A percentile compares a stretch with the other conserved stretches of the same genome.
Evolutionary conservation across 805 yeast genomes (phyloP).

Genomic region (Cyberlindnera japonica): DNA sequence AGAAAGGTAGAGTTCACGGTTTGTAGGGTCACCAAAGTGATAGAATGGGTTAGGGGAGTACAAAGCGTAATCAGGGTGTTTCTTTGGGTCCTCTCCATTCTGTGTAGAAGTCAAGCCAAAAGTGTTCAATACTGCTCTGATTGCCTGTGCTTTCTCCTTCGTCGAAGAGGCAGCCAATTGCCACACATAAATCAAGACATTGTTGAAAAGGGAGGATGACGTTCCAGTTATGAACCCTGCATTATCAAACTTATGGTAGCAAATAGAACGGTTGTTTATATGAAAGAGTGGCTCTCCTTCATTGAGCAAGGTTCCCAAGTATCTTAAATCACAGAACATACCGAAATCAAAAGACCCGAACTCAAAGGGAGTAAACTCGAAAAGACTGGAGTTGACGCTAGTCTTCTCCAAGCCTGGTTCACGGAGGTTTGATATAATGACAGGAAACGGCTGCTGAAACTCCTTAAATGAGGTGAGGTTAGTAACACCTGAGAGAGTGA

Average conservation of each 20-base stretch:
- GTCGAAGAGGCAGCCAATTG: slow-evolving; percentile 31
- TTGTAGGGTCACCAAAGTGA: slow-evolving; percentile 22
- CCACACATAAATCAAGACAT: slow-evolving; percentile 43
- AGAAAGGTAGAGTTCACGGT: slow-evolving; percentile 25
- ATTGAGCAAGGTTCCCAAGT: slow-evolving; percentile 46
- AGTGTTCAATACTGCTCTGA: slow-evolving; percentile 36
- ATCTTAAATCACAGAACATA: slow-evolving; percentile 47
- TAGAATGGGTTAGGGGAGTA: slow-evolving; percentile 62
- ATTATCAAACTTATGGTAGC: slow-evolving; percentile 54
- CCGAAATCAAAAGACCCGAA: slow-evolving; percentile 66
- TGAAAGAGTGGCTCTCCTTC: slow-evolving; percentile 39
- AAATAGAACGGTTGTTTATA: slow-evolving; percentile 31
- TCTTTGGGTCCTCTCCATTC: slow-evolving; percentile 29
- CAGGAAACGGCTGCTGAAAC: slow-evolving; percentile 47
- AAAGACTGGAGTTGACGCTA: slow-evolving; percentile 39
- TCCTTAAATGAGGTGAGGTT: slow-evolving; percentile 34
- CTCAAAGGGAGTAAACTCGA: slow-evolving; percentile 63
- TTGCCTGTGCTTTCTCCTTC: slow-evolving; percentile 30
- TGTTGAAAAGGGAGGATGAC: slow-evolving; percentile 57
- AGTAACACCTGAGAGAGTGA: slow-evolving; percentile 38
- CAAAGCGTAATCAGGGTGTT: slow-evolving; percentile 56
- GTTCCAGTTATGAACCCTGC: slow-evolving; percentile 59
- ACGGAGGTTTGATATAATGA: slow-evolving; percentile 39
- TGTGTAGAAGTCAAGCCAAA: slow-evolving; percentile 42
- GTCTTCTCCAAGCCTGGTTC: slow-evolving; percentile 33